Percentiles rank a stretch among this genome's conserved stretches.
Evolutionary conservation across 768 basidiomycete genomes (phyloP).

Genomic region (Termitomyces sp.): DNA sequence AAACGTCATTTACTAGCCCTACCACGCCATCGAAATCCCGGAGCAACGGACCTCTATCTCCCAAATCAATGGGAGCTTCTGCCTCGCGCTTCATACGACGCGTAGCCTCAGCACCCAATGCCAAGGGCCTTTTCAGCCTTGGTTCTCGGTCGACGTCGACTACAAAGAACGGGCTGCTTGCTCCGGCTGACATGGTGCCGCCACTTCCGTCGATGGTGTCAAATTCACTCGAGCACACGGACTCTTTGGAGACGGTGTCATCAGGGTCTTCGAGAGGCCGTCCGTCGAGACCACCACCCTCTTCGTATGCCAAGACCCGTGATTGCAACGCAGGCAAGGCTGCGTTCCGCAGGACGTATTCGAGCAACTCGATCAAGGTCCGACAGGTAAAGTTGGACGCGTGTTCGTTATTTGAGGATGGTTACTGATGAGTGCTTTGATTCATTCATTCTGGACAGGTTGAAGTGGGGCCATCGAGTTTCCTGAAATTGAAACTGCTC

Average conservation of each 20-base stretch:
- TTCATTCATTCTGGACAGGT: constrained; percentile 43
- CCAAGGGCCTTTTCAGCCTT: constrained; percentile 80
- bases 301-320: constrained; percentile 36
- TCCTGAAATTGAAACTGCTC: constrained; percentile 96
- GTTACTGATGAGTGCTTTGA: constrained; percentile 4
- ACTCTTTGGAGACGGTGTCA: constrained; percentile 75
- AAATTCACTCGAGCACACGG: constrained; percentile 49
- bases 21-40: constrained; percentile 40
- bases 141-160: constrained; percentile 52
- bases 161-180: constrained; percentile 74
- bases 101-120: constrained; percentile 95
- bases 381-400: constrained; percentile 53
- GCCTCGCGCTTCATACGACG: constrained; percentile 90
- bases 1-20: constrained; percentile 38
- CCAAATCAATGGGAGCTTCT: constrained; percentile 64
- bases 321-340: constrained; percentile 45
- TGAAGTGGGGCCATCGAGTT: constrained; percentile 91
- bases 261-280: constrained; percentile 67
- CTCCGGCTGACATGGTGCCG: constrained; percentile 60
- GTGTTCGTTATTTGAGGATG: constrained; percentile 4
- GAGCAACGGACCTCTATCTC: constrained; percentile 52
- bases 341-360: constrained; percentile 92
- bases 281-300: constrained; percentile 36
- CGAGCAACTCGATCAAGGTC: constrained; percentile 95
- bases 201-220: constrained; percentile 46